Evolutionary conservation across 75 land plant species (phyloP).

Genomic region (Selaginella moellendorffii): DNA sequence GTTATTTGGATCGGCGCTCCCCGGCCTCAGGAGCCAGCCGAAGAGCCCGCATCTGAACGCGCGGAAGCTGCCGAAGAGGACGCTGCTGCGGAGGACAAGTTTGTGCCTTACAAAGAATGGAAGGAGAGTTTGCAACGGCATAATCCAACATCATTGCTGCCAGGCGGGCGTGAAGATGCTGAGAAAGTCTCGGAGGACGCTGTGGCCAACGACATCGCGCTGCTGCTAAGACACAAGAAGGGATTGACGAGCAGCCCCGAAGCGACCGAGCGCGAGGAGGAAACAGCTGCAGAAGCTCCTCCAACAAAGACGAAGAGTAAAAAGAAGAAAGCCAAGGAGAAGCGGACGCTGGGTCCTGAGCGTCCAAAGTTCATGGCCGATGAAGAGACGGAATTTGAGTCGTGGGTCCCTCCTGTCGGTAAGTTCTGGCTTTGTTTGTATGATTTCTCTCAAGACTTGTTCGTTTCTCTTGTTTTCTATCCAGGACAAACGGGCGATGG

Average conservation of each 20-base stretch:
- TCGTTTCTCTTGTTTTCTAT: slow-evolving; percentile 10
- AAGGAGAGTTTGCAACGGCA: slow-evolving; percentile 31
- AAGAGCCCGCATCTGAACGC: slow-evolving; percentile 7
- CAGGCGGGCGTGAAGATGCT: slow-evolving; percentile 11
- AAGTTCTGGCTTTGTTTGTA: slow-evolving; percentile 7
- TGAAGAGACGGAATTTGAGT: slow-evolving; percentile 33
- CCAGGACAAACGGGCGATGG: slow-evolving; percentile 99
- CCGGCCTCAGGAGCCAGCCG: slow-evolving; percentile 16
- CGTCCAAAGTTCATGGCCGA: slow-evolving; percentile 41
- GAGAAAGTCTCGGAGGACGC: neutral
- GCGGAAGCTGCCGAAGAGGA: slow-evolving; percentile 14
- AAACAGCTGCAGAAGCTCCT: neutral
- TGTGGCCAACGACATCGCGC: slow-evolving; percentile 65
- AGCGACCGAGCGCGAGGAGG: slow-evolving; percentile 9
- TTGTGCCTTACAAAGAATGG: slow-evolving; percentile 78
- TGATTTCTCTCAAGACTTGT: no score
- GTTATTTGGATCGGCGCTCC: slow-evolving; percentile 63
- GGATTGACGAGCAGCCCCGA: slow-evolving; percentile 32
- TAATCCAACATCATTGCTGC: no score
- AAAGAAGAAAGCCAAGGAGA: slow-evolving; percentile 11
- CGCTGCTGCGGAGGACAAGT: slow-evolving; percentile 12
- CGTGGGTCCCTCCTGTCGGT: slow-evolving; percentile 94
- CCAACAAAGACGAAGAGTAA: slow-evolving; percentile 24
- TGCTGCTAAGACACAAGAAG: slow-evolving; percentile 50
- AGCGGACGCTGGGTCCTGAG: slow-evolving; percentile 64